Percentiles rank a stretch among this genome's conserved stretches.
Evolutionary conservation across 2,329 filamentous ascomycete species (phyloP).

Genomic region (Fusarium dlaminii): DNA sequence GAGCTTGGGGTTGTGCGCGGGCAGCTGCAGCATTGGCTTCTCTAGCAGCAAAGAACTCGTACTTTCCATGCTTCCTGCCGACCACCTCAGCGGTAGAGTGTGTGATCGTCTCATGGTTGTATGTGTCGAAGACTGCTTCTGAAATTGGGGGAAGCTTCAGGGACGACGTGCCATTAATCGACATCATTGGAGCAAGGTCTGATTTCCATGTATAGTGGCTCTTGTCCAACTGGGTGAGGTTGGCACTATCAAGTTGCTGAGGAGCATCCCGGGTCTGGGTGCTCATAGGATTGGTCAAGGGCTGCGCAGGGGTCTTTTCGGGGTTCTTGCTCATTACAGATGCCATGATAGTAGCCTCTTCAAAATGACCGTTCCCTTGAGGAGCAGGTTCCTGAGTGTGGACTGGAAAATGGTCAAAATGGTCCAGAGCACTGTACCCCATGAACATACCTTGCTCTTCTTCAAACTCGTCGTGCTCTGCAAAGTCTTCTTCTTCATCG

Average conservation of each 20-base stretch:
- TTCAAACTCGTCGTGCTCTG: conserved; percentile 39
- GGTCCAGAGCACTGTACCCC: neutral
- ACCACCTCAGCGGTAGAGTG: conserved; percentile 42
- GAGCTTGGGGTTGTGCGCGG: neutral
- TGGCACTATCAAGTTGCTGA: neutral
- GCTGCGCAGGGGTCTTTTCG: neutral
- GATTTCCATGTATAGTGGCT: neutral
- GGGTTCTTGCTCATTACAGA: neutral
- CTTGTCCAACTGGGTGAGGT: neutral
- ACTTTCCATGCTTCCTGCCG: conserved; percentile 50
- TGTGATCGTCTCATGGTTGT: neutral
- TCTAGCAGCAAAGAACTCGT: conserved; percentile 52
- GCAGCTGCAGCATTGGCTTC: conserved; percentile 43
- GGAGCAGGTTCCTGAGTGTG: neutral
- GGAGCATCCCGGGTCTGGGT: neutral
- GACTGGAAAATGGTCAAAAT: conserved; percentile 25
- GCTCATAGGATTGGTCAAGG: neutral
- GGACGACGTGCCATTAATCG: neutral
- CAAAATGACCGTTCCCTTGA: neutral
- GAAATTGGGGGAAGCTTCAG: conserved; percentile 33
- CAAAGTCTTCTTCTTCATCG: conserved; percentile 24
- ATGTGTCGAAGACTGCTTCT: conserved; percentile 13
- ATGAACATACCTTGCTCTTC: conserved; percentile 20
- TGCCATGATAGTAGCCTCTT: neutral
- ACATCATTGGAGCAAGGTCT: conserved; percentile 12